Evolutionary conservation across 2,329 filamentous ascomycete species (phyloP), one percentile per base, ranked within the genome.

Genomic region (Diaporthe longicolla): DNA sequence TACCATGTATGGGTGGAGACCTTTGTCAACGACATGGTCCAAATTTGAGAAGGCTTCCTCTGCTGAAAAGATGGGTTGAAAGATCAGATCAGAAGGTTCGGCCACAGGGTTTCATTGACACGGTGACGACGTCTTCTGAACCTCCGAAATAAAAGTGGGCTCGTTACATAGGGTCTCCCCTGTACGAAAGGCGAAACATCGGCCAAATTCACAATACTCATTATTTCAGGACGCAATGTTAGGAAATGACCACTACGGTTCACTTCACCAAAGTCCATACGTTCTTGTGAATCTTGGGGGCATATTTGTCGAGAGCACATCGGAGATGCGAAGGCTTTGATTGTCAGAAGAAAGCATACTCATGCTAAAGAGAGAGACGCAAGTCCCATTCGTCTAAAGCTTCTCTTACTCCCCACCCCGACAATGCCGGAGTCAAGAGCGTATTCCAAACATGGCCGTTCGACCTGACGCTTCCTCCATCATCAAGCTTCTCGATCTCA

Each of bases 61-160:
- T 50, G 9, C 21, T 11, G 35, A 1, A 37, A 35, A 35, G 21
- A 11, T 29, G 19, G 19, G n/a, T 45, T 19, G 17, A 21, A 32
- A 52, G 32, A 66, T 40, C 63, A 66, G 63, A 45, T 21, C 63
- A 37, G 45, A 40, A 52, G 19, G 10, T 19, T 40, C 26, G 29
- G 45, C 24, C 45, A 52, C 43, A 66, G 63, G 63, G 32, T 32
- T 66, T 17, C 32, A 66, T 37, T 40, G 1, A 1, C 17, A 37
- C 19, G 63, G 63, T 66, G 63, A 52, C 45, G 45, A 52, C 63
- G 63, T 52, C 45, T 66, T 37, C 63, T 26, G 37, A 9, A 8
- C 29, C 21, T 66, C 21, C 19, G 43, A 35, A 52, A 35, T 11
- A 24, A 52, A 6, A 26, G 52, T 40, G 63, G 63, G 29, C n/a